These are phyloP conservation scores for Jaapia argillacea DNA, from an alignment of 768 basidiomycete species.

Conservation along the genomic window DNA sequence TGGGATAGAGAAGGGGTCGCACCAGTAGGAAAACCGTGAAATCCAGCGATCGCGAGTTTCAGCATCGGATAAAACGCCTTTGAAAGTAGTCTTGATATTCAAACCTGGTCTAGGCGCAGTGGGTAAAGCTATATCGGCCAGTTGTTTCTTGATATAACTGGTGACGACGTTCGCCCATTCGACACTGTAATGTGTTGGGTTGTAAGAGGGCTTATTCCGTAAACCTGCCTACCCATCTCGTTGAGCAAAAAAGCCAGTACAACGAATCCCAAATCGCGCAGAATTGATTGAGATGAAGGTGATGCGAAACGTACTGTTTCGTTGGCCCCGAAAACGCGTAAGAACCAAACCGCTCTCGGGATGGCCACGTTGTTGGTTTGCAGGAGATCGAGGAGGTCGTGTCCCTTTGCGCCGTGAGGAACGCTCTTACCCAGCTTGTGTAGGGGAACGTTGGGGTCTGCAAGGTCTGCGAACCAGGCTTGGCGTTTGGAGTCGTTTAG, in stretches of 20 bases:
- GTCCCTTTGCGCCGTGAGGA: slow-evolving; percentile 79
- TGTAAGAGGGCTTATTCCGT: slow-evolving; percentile 70
- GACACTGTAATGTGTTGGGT: slow-evolving; percentile 73
- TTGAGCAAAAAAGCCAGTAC: not conserved
- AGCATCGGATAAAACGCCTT: slow-evolving; percentile 63
- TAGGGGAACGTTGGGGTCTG: slow-evolving; percentile 71
- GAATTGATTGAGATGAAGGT: too few relatives aligned
- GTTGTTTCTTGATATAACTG: slow-evolving; percentile 73
- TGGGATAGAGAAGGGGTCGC: slow-evolving; percentile 8
- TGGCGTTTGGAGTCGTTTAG: slow-evolving; percentile 71
- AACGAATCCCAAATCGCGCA: too few relatives aligned
- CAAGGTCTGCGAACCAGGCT: slow-evolving; percentile 77
- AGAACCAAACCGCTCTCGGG: slow-evolving; percentile 78
- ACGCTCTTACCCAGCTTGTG: slow-evolving; percentile 78
- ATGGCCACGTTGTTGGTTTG: slow-evolving; percentile 71
- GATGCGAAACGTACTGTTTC: slow-evolving; percentile 48
- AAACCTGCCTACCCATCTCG: slow-evolving; percentile 67
- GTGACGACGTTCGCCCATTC: slow-evolving; percentile 83
- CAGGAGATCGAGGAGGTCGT: slow-evolving; percentile 72
- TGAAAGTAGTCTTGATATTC: slow-evolving; percentile 80
- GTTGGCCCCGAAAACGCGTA: slow-evolving; percentile 79
- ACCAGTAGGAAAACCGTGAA: slow-evolving; percentile 75
- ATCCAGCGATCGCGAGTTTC: slow-evolving; percentile 71
- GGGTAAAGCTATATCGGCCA: slow-evolving; percentile 70
- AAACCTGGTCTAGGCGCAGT: slow-evolving; percentile 66